These are phyloP conservation scores for Colletotrichum sp. DNA, from an alignment of 2,329 filamentous ascomycete species.

Conservation along the genomic window DNA sequence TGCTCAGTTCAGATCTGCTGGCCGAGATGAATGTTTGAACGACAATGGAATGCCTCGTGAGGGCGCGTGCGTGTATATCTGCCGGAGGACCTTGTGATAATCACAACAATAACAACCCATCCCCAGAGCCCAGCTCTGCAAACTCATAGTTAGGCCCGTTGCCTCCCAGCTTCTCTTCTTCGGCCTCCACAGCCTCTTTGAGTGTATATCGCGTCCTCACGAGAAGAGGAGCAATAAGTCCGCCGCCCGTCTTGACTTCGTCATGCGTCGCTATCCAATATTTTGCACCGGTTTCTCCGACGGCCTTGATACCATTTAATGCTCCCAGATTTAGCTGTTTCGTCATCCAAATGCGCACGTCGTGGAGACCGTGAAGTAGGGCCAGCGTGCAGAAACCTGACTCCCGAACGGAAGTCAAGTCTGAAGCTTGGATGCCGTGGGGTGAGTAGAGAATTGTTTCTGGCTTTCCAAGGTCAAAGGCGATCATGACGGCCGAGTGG, in stretches of 20 bases:
- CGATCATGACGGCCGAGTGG: constrained; percentile 65
- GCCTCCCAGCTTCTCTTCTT: constrained; percentile 29
- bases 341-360: constrained; percentile 53
- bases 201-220: constrained; percentile 47
- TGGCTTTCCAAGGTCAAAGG: constrained; percentile 44
- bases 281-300: constrained; percentile 53
- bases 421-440: constrained; percentile 25
- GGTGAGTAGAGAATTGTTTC: constrained; percentile 20
- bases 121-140: constrained; percentile 59
- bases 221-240: constrained; percentile 59
- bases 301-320: constrained; percentile 63
- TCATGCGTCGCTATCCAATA: constrained; percentile 73
- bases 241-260: constrained; percentile 64
- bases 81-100: too few relatives aligned
- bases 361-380: constrained; percentile 68
- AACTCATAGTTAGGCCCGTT: constrained; percentile 49
- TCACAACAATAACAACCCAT: constrained; percentile 54
- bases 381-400: constrained; percentile 57
- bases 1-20: too few relatives aligned
- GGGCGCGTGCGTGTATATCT: too few relatives aligned
- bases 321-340: constrained; percentile 70
- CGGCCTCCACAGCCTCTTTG: constrained; percentile 44
- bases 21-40: too few relatives aligned
- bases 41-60: too few relatives aligned
- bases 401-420: constrained; percentile 46